Evolutionary conservation across 1,284 basidiomycete species (phyloP), one percentile per base, ranked within the genome.

Genomic region (Sporisorium exsertum): DNA sequence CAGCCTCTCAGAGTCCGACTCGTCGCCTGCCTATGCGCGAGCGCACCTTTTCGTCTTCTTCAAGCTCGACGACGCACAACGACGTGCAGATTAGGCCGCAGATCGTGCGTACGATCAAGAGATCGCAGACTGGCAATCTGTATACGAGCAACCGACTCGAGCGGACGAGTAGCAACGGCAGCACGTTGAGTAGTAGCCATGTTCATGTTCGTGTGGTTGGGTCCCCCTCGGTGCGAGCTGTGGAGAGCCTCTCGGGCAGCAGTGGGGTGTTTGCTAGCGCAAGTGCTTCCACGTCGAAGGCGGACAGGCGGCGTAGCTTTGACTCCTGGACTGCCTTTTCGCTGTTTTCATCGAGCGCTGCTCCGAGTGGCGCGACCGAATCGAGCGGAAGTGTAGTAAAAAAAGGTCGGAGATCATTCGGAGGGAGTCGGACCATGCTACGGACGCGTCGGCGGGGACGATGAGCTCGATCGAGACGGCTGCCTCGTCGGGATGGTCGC

Each of bases 1-100:
- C 54, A 16, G 55, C 58, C 15, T 42, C 54, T 16, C 65, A 61
- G 26, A 68, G 59, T 22, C 65, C 65, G 1, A 54, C 50, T 20
- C 54, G 47, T 10, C 60, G 52, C 6, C 20, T 64, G 12, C 35
- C 53, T 12, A 60, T 54, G 57, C 61, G 67, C 7, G 54, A 60
- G 8, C 52, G 67, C 2, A 64, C 56, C 2, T 43, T 64, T 7
- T 70, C 67, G 5, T 55, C 56, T 2, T 70, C 67, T 3, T 64
- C 61, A 2, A 60, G 67, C 40, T 69, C 66, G 27, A 63, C 50
- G 26, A 54, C 60, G 40, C 62, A 64, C 20, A 64, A 50, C 37
- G 69, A 72, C 12, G 55, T 72, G 8, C 69, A 72, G 32, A 72
- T 72, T n/a, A 15, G 69, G 24, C 69, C 69, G 5, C 69, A 72